These are phyloP conservation scores for Skeletonema grethae DNA, from an alignment of 108 stramenopile species.

Conservation along the genomic window DNA sequence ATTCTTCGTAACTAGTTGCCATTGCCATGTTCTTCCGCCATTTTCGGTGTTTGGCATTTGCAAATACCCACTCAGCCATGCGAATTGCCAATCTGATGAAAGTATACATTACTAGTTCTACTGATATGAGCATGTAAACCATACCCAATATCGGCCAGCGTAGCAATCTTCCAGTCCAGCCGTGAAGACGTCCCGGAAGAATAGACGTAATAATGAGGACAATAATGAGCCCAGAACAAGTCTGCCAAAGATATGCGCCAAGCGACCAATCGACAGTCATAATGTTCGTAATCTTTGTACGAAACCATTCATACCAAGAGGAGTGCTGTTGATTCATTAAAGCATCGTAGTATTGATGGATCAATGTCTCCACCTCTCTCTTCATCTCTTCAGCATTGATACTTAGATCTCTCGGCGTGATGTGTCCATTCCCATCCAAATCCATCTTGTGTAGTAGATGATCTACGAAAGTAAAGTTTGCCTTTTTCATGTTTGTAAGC, in stretches of 20 bases:
- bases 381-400: slow-evolving; percentile 34
- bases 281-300: slow-evolving; percentile 38
- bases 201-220: slow-evolving; percentile 55
- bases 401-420: slow-evolving; percentile 16
- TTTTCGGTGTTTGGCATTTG: slow-evolving; percentile 71
- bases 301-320: slow-evolving; percentile 40
- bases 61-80: slow-evolving; percentile 63
- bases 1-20: slow-evolving; percentile 67
- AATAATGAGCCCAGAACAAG: slow-evolving; percentile 66
- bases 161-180: slow-evolving; percentile 61
- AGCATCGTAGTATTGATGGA: slow-evolving; percentile 36
- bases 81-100: slow-evolving; percentile 71
- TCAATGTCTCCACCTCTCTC: slow-evolving; percentile 20
- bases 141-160: slow-evolving; percentile 81
- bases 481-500: slow-evolving; percentile 31
- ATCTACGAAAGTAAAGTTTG: slow-evolving; percentile 27
- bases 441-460: slow-evolving; percentile 18
- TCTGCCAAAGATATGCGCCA: slow-evolving; percentile 69
- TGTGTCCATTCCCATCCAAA: slow-evolving; percentile 8
- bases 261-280: slow-evolving; percentile 79
- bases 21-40: slow-evolving; percentile 58
- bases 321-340: slow-evolving; percentile 26
- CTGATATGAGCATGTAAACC: slow-evolving; percentile 70
- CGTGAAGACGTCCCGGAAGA: slow-evolving; percentile 76
- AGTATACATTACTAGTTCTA: slow-evolving; percentile 75